These are phyloP conservation scores for Ilex aquifolium DNA, from an alignment of 257 asterid genomes.

Conservation along the genomic window DNA sequence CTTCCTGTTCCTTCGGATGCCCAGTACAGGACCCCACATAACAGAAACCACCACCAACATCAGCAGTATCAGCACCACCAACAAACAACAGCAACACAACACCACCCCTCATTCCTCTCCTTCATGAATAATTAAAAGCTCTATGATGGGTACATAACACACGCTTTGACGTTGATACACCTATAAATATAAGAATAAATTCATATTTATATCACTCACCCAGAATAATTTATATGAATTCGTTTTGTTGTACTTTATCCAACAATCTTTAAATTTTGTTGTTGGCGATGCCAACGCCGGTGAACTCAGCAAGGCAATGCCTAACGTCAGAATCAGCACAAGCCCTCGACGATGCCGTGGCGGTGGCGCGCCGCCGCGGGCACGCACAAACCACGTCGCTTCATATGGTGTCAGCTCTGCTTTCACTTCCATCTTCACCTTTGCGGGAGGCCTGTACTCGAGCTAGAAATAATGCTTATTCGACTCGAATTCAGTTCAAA, in stretches of 20 bases:
- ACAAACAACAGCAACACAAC: constrained; percentile 14
- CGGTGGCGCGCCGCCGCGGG: constrained; percentile 80
- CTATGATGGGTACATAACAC: neutral
- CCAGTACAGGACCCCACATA: constrained; percentile 27
- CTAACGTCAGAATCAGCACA: constrained; percentile 60
- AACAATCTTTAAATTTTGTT: neutral
- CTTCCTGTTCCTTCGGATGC: constrained; percentile 17
- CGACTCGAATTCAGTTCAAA: constrained; percentile 63
- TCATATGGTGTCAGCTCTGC: constrained; percentile 73
- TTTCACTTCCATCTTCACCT: constrained; percentile 57
- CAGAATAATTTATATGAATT: neutral
- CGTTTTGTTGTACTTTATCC: neutral
- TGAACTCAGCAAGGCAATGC: constrained; percentile 78
- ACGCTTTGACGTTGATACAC: neutral
- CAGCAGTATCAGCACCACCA: constrained; percentile 20
- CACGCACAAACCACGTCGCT: constrained; percentile 92
- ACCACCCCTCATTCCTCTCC: constrained; percentile 14
- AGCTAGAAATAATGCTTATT: constrained; percentile 58
- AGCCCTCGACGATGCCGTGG: constrained; percentile 78
- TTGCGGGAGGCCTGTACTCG: constrained; percentile 82
- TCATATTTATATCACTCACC: neutral
- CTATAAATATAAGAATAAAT: too few species aligned
- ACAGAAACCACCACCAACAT: constrained; percentile 28
- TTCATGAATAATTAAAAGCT: constrained; percentile 19
- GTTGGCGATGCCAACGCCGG: constrained; percentile 80